A percentile compares a stretch with the other conserved stretches of the same genome.
Evolutionary conservation across 2,329 filamentous ascomycete genomes (phyloP).

Genomic region (Phaeophleospora eucalypticola): DNA sequence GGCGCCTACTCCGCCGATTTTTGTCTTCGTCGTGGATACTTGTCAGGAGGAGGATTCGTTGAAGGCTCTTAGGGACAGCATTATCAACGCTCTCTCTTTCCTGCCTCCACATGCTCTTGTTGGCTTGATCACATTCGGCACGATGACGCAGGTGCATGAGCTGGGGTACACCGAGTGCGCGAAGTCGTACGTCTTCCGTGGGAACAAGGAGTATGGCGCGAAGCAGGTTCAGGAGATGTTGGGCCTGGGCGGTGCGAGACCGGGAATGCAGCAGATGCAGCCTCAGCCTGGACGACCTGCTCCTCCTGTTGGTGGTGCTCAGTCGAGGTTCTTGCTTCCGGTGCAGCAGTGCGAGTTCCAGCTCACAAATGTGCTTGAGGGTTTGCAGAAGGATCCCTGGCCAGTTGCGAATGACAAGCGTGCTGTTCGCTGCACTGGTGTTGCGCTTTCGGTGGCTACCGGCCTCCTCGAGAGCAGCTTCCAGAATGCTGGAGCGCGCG

Average conservation of each 20-base stretch:
- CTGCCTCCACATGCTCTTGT: slow-evolving; percentile 78
- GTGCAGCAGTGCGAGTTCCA: slow-evolving; percentile 96
- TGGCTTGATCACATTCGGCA: slow-evolving; percentile 82
- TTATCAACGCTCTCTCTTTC: slow-evolving; percentile 79
- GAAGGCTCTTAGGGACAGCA: slow-evolving; percentile 76
- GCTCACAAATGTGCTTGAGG: slow-evolving; percentile 90
- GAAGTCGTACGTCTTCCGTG: slow-evolving; percentile 97
- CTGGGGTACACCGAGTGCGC: slow-evolving; percentile 97
- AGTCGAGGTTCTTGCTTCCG: slow-evolving; percentile 85
- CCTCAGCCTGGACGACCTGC: slow-evolving; percentile 65
- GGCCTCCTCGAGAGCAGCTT: slow-evolving; percentile 91
- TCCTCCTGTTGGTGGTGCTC: slow-evolving; percentile 72
- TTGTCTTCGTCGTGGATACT: slow-evolving; percentile 81
- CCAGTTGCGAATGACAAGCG: slow-evolving; percentile 91
- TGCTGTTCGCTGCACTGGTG: slow-evolving; percentile 85
- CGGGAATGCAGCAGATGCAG: slow-evolving; percentile 58
- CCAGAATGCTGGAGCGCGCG: slow-evolving; percentile 87
- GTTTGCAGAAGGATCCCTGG: slow-evolving; percentile 96
- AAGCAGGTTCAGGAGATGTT: slow-evolving; percentile 99
- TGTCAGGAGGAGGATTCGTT: slow-evolving; percentile 86
- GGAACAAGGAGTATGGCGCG: slow-evolving; percentile 94
- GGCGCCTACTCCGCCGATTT: slow-evolving; percentile 80
- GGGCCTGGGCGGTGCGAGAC: slow-evolving; percentile 68
- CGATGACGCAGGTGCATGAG: slow-evolving; percentile 96
- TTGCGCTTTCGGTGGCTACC: slow-evolving; percentile 91